phyloP scores from a whole-genome alignment of 805 yeast genomes.

The Candida suzukii region DNA sequence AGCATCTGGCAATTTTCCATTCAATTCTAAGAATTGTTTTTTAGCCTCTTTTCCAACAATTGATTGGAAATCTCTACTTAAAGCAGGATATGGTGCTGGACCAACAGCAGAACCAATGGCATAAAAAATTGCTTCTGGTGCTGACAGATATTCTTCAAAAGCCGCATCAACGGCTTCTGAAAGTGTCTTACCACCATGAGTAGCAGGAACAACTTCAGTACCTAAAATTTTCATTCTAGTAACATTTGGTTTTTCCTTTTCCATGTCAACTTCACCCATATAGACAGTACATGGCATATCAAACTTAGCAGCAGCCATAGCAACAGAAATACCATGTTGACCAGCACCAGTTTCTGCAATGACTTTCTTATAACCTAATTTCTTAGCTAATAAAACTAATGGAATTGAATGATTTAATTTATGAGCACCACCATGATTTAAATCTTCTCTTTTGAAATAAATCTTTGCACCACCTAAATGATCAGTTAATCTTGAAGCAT shows the following conservation, averaged over 20 bases:
- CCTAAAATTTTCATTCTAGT: slow-evolving; percentile 8
- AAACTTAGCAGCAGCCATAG: slow-evolving; percentile 40
- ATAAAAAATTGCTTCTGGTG: slow-evolving; percentile 7
- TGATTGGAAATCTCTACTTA: slow-evolving; percentile 9
- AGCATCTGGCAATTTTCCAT: slow-evolving; percentile 6
- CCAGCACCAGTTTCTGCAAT: slow-evolving; percentile 47
- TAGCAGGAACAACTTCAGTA: slow-evolving; percentile 8
- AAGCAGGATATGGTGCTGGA: slow-evolving; percentile 8
- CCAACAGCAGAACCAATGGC: slow-evolving; percentile 10
- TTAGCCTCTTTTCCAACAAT: slow-evolving; percentile 8
- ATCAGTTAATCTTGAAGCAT: slow-evolving; percentile 20
- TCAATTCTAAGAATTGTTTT: slow-evolving; percentile 5
- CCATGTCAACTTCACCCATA: slow-evolving; percentile 9
- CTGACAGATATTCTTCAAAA: slow-evolving; percentile 5
- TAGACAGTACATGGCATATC: slow-evolving; percentile 6
- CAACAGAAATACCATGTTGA: slow-evolving; percentile 46
- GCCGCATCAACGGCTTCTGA: slow-evolving; percentile 10
- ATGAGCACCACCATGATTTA: slow-evolving; percentile 45
- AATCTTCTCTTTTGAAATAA: slow-evolving; percentile 97
- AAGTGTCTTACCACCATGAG: slow-evolving; percentile 6
- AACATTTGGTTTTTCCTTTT: slow-evolving; percentile 8
- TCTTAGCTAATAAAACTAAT: slow-evolving; percentile 34
- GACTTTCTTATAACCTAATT: slow-evolving; percentile 36
- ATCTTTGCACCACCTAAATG: slow-evolving; percentile 91
- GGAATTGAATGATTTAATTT: slow-evolving; percentile 42